Base-by-base conservation (phyloP, 225 moss, liverwort and hornwort genomes). In the Asterella californica region DNA sequence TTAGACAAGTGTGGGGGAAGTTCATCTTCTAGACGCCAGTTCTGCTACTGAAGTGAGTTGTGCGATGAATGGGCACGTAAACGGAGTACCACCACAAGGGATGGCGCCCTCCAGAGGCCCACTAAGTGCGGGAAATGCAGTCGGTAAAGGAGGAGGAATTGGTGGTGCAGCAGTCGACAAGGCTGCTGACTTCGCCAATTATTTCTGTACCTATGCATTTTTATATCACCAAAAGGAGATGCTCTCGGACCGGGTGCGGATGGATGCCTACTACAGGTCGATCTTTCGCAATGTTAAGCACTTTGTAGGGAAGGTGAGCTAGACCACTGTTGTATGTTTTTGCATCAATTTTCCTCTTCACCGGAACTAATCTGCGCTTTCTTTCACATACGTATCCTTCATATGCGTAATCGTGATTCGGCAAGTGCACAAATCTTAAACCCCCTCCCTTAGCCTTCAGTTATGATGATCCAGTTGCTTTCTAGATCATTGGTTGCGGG, bases 171-270 rank as follows among this genome's bases (percentile, higher is more conserved):
- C 82, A 18, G 87, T 85, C 37, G 94, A 94, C 86, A 96, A 92
- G 81, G 94, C 91, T 62, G 96, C 96, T 37, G 96, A 96, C 82
- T 96, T 96, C 75, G 96, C 96, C 59, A 96, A 96, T 81, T 96
- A 96, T 77, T 96, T 96, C 81, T 96, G 96, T 75, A 96, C 96
- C 37, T 96, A 96, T 76, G 96, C 96, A 0, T 96, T 96, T 53
- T 71, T 96, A 66, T 96, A 96, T 76, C 96, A 96, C 53, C 96
- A 96, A 84, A 96, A 96, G 86, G 96, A 96, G 89, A 96, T 96
- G 96, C 88, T 96, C 21, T 94, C 94, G 25, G 96, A 96, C 83
- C 91, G 96, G 59, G 96, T 96, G 57, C 94, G 96, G 57, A 96
- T 96, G 96, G 91, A 94, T 81, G 96, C 96, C 5, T 96, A 96